Evolutionary conservation across 2,329 filamentous ascomycete species (phyloP).

Genomic region (Triangularia setosa): DNA sequence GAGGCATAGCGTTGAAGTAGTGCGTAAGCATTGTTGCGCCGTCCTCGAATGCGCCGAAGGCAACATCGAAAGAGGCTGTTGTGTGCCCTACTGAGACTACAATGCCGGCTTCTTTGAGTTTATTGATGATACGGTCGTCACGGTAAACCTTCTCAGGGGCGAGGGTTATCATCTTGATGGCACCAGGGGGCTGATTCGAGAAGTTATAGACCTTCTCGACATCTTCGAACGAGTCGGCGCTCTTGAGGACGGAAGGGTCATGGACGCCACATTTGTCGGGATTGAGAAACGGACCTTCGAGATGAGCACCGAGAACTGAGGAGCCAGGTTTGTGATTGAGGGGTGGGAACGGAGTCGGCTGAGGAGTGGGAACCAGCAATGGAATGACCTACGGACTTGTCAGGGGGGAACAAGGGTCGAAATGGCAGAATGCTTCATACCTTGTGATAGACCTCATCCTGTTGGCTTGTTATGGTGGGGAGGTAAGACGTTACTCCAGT

Average conservation of each 20-base stretch:
- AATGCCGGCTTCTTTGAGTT: slow-evolving; percentile 60
- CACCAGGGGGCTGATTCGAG: slow-evolving; percentile 57
- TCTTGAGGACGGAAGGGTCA: slow-evolving; percentile 65
- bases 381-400: slow-evolving; percentile 56
- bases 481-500: slow-evolving; percentile 87
- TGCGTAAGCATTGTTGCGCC: slow-evolving; percentile 90
- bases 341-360: slow-evolving; percentile 57
- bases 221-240: slow-evolving; percentile 61
- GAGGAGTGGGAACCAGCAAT: slow-evolving; percentile 67
- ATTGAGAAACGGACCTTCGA: slow-evolving; percentile 84
- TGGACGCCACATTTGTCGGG: slow-evolving; percentile 84
- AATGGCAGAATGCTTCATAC: slow-evolving; percentile 35
- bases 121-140: slow-evolving; percentile 49
- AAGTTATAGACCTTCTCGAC: slow-evolving; percentile 69
- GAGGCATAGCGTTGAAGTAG: slow-evolving; percentile 90
- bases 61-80: slow-evolving; percentile 81
- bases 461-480: slow-evolving; percentile 80
- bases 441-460: slow-evolving; percentile 75
- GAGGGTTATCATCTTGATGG: slow-evolving; percentile 76
- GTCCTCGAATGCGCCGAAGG: slow-evolving; percentile 63
- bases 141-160: slow-evolving; percentile 69
- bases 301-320: slow-evolving; percentile 85
- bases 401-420: background rate
- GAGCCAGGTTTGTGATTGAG: slow-evolving; percentile 65
- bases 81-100: slow-evolving; percentile 81